phyloP scores from a whole-genome alignment of 768 basidiomycete species.

The Suillus hirtellus region DNA sequence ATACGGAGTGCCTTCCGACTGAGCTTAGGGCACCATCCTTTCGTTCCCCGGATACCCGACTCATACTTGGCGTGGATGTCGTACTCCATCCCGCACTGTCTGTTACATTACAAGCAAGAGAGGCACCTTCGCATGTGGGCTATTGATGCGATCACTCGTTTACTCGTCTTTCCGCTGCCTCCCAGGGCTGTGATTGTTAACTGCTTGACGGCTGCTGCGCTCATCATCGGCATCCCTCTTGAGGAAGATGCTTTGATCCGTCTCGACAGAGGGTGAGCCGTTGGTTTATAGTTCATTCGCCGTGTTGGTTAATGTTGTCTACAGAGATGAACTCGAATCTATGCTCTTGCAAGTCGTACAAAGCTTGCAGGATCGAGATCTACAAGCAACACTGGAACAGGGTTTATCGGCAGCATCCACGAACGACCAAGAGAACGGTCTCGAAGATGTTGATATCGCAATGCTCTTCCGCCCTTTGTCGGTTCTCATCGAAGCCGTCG shows the following conservation, averaged over 20 bases:
- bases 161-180: slow-evolving; percentile 7
- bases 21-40: not conserved
- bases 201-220: slow-evolving; percentile 7
- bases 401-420: not conserved
- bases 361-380: not conserved
- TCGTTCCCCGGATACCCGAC: slow-evolving; percentile 3
- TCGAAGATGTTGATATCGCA: not conserved
- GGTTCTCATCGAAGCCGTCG: slow-evolving; percentile 1
- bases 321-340: not conserved
- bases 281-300: not conserved
- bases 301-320: not conserved
- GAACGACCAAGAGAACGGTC: not conserved
- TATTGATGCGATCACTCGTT: slow-evolving; percentile 7
- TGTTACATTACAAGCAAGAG: slow-evolving; percentile 2
- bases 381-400: not conserved
- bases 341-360: not conserved
- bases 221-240: slow-evolving; percentile 4
- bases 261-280: slow-evolving; percentile 6
- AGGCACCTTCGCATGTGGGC: slow-evolving; percentile 6
- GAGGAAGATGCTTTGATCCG: not conserved
- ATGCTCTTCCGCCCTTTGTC: slow-evolving; percentile 1
- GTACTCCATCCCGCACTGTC: slow-evolving; percentile 6
- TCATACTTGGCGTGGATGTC: slow-evolving; percentile 8
- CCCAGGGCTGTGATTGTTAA: not conserved
- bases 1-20: slow-evolving; percentile 1